Base-by-base conservation (phyloP, 768 basidiomycete species). In the Mycena pura region DNA sequence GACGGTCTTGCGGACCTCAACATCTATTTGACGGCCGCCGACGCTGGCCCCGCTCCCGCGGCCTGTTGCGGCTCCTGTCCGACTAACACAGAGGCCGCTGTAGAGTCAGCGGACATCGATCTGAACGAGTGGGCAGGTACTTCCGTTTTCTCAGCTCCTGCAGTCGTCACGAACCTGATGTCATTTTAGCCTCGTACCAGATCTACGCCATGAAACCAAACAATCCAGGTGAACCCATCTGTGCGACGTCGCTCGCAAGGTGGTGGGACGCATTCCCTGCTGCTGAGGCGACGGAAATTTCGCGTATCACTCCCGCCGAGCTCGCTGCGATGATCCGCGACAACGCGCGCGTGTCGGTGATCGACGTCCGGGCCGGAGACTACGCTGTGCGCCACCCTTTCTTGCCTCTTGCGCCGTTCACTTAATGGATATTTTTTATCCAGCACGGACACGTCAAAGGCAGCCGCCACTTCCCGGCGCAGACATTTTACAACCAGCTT, bases 191-290 rank as follows among this genome's bases (percentile, higher is more conserved):
- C 8, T 81, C 82, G 3, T 86, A 77, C 69, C 78, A 80, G 47
- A 79, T 86, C 21, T 80, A 78, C 32, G 82, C 82, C 4, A 48
- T 66, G 17, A 86, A 85, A 60, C 60, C 70, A 2, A 32, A 15
- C n/a, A 48, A 57, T 4, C 62, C 62, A 1, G 6, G 28, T 17
- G 24, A 56, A 46, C 2, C 43, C 47, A 46, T 32, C 36, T 29
- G 19, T 48, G 62, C 21, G n/a, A 27, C 50, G 1, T 64, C 75
- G 5, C 75, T 86, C 29, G 68, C 72, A 15, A 73, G 73, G 3
- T 86, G 82, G 82, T 85, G 82, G 84, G 80, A 85, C 53, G 84
- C 83, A 0, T 86, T 82, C 65, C 86, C 86, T 0, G 41, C 64
- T 6, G 70, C 73, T 32, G 65, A 68, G 38, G 72, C 73, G 8